These are phyloP conservation scores for Salix exigua DNA, from an alignment of 345 rosid genomes.

Conservation along the genomic window DNA sequence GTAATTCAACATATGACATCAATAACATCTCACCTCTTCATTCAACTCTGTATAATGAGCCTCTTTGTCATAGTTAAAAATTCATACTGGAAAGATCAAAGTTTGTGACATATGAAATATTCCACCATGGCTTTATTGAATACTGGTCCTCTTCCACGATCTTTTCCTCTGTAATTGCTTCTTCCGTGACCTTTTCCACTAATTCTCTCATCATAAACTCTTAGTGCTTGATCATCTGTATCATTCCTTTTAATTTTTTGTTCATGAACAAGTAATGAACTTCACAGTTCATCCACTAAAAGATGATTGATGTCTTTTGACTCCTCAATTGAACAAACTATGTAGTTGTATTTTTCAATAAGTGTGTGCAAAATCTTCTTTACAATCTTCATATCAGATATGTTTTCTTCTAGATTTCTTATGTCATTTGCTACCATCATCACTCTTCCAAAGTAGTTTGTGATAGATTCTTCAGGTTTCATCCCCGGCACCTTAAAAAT, in stretches of 20 bases:
- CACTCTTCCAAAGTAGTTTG: neutral
- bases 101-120: no score
- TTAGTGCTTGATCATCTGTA: neutral
- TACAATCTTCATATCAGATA: neutral
- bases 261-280: neutral
- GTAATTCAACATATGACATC: neutral
- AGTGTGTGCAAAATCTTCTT: neutral
- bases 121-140: no score
- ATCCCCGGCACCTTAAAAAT: neutral
- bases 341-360: neutral
- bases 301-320: neutral
- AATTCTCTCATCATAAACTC: neutral
- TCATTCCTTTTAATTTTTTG: neutral
- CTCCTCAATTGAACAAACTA: neutral
- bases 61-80: no score
- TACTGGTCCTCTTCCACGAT: no score
- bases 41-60: no score
- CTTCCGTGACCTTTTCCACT: neutral
- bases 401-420: neutral
- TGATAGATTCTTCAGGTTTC: neutral
- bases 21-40: neutral
- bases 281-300: neutral
- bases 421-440: neutral
- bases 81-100: no score
- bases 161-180: no score